Base-by-base conservation (phyloP, 1,139 yeast species). In the Suhomyces wounanorum region DNA sequence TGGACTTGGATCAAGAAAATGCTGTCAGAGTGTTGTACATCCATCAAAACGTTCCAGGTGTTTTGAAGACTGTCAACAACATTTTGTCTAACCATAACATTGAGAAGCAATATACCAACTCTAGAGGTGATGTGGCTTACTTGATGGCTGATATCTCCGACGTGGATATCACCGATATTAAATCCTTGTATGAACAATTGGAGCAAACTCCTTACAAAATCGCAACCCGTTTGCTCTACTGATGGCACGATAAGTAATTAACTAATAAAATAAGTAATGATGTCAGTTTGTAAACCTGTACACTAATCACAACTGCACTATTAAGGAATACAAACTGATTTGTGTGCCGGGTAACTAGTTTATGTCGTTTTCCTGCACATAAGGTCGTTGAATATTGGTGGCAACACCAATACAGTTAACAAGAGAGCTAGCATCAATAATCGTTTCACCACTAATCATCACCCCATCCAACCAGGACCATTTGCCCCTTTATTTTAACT, bases 11-110 rank as follows among this genome's bases (percentile, higher is more conserved):
- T 65, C 96, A 90, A 73, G 85, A 87, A 65, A 81, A 88, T 68
- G 82, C 86, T 47, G 98, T 92, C 60, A 89, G 99, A 78, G 97
- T 94, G 41, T 80, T 95, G 65, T 94, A 94, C 75, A 89, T 92
- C 67, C 99, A 94, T 77, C 95, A 89, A 73, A 94, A 94, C 73
- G 97, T 95, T 62, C 99, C 99, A 37, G 99, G 99, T 83, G 99
- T 95, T 52, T 81, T 94, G 81, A 89, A 91, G 71, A 91, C 97
- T 42, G 99, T 94, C 65, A 94, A 95, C 79, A 94, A 94, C 76
- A 90, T 94, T 63, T 84, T 94, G 70, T 89, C 96, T 54, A 86
- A 87, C 70, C 95, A 95, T 79, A 95, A 94, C 74, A 94, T 94
- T 72, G 98, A 92, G 75, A 94, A 94, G 75, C 99, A 94, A 78